Percentiles rank a stretch among this genome's conserved stretches.
Evolutionary conservation across 495 filamentous ascomycete genomes (phyloP).

Genomic region (Aspergillus heteromorphus): DNA sequence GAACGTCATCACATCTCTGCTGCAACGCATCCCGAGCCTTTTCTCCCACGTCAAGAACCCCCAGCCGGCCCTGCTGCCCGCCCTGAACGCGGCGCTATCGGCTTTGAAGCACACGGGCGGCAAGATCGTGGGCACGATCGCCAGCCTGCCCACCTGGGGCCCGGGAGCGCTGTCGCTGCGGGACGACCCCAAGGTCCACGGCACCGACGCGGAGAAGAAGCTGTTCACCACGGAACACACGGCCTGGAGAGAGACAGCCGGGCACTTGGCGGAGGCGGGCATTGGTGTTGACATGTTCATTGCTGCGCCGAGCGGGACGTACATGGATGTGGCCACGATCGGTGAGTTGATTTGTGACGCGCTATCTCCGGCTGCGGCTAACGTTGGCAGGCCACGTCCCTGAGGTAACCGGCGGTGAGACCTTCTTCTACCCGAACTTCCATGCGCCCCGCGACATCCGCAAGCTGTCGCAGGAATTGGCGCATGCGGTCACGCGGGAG

Average conservation of each 20-base stretch:
- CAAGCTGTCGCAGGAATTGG: conserved; percentile 80
- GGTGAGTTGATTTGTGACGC: conserved; percentile 47
- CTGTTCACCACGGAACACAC: conserved; percentile 86
- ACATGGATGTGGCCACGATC: conserved; percentile 91
- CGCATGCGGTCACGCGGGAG: conserved; percentile 82
- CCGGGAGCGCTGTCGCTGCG: conserved; percentile 77
- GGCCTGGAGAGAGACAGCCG: conserved; percentile 73
- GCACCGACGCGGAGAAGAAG: conserved; percentile 86
- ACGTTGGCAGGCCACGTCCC: conserved; percentile 32
- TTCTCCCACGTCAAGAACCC: conserved; percentile 84
- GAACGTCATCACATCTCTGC: conserved; percentile 76
- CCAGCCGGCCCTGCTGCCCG: conserved; percentile 79
- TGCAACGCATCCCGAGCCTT: conserved; percentile 72
- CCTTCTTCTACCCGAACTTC: conserved; percentile 95
- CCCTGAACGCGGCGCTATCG: conserved; percentile 72
- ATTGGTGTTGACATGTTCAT: conserved; percentile 92
- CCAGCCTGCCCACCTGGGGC: conserved; percentile 82
- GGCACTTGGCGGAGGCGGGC: conserved; percentile 82
- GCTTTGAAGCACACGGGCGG: conserved; percentile 83
- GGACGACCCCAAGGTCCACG: conserved; percentile 81
- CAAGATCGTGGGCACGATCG: conserved; percentile 84
- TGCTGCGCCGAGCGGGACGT: conserved; percentile 80
- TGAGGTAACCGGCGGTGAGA: conserved; percentile 76
- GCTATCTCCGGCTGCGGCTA: not conserved
- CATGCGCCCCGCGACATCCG: conserved; percentile 75